Evolutionary conservation across 441 rosid species (phyloP).

Genomic region (Theobroma grandiflorum): DNA sequence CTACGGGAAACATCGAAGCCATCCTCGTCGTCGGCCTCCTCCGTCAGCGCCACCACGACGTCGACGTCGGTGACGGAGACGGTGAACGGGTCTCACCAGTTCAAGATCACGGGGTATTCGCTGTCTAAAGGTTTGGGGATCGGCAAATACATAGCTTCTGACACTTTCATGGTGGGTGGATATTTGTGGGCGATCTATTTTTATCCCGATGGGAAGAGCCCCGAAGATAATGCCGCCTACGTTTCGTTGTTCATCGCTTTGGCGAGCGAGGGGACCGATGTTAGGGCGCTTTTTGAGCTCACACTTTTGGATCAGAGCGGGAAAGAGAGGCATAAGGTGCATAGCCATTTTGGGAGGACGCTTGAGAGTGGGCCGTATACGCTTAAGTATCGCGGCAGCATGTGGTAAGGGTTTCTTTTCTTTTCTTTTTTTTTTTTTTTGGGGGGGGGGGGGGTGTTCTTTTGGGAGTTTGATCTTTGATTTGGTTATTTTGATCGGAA

Average conservation of each 20-base stretch:
- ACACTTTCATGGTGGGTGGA: conserved; percentile 72
- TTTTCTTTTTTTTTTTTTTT: background rate
- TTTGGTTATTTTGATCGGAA: background rate
- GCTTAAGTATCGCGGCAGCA: conserved; percentile 75
- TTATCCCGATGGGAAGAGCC: conserved; percentile 79
- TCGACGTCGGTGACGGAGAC: conserved; percentile 75
- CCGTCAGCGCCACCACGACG: conserved; percentile 41
- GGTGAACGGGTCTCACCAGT: conserved; percentile 75
- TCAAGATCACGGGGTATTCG: conserved; percentile 74
- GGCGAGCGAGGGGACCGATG: conserved; percentile 77
- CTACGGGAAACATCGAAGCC: conserved; percentile 30
- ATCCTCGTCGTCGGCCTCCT: conserved; percentile 28
- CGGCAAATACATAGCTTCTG: conserved; percentile 73
- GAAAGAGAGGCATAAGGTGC: conserved; percentile 72
- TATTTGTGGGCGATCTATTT: conserved; percentile 78
- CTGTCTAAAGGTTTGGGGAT: conserved; percentile 67
- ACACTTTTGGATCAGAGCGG: conserved; percentile 86
- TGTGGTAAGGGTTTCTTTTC: conserved; percentile 59
- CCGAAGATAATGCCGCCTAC: conserved; percentile 68
- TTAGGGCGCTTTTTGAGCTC: conserved; percentile 79
- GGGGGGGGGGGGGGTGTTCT: background rate
- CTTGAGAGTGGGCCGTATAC: conserved; percentile 77
- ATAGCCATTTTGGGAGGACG: conserved; percentile 78
- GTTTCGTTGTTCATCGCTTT: conserved; percentile 78
- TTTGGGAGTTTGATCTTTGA: background rate